Evolutionary conservation across 2,329 filamentous ascomycete species (phyloP).

Genomic region (Neobulgaria alba): DNA sequence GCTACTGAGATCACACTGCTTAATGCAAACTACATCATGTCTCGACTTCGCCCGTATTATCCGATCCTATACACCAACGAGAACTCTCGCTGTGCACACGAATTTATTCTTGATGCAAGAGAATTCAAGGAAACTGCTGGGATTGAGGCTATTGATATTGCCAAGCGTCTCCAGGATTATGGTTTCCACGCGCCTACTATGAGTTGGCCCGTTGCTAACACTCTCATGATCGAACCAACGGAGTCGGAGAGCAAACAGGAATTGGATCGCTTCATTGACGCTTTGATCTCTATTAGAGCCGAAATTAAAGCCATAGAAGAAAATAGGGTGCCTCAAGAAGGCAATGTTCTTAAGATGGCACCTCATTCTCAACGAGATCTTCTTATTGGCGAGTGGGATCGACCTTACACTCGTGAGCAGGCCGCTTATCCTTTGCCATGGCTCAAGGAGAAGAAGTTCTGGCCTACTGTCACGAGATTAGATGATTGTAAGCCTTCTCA

Average conservation of each 20-base stretch:
- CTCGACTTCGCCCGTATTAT: slow-evolving; percentile 78
- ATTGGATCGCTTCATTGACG: slow-evolving; percentile 87
- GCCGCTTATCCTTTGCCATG: slow-evolving; percentile 81
- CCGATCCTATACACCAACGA: slow-evolving; percentile 89
- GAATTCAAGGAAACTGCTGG: slow-evolving; percentile 76
- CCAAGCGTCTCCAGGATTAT: slow-evolving; percentile 94
- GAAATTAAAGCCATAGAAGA: slow-evolving; percentile 82
- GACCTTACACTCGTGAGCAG: slow-evolving; percentile 71
- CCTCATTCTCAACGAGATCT: slow-evolving; percentile 82
- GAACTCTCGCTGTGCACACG: slow-evolving; percentile 83
- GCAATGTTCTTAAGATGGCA: slow-evolving; percentile 81
- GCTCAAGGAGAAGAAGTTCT: slow-evolving; percentile 94
- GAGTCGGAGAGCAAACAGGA: slow-evolving; percentile 89
- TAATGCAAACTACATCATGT: slow-evolving; percentile 94
- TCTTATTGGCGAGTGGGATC: slow-evolving; percentile 66
- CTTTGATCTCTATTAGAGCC: slow-evolving; percentile 73
- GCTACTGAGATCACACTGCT: slow-evolving; percentile 89
- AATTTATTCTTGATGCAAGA: slow-evolving; percentile 89
- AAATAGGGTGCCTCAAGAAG: slow-evolving; percentile 63
- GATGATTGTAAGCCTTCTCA: slow-evolving; percentile 63
- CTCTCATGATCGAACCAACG: slow-evolving; percentile 96
- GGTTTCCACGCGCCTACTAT: slow-evolving; percentile 97
- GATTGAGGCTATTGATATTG: slow-evolving; percentile 87
- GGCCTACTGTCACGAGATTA: slow-evolving; percentile 78
- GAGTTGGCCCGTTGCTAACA: slow-evolving; percentile 92